These are phyloP conservation scores for Tylopilus sp. DNA, from an alignment of 768 basidiomycete genomes.

Conservation along the genomic window DNA sequence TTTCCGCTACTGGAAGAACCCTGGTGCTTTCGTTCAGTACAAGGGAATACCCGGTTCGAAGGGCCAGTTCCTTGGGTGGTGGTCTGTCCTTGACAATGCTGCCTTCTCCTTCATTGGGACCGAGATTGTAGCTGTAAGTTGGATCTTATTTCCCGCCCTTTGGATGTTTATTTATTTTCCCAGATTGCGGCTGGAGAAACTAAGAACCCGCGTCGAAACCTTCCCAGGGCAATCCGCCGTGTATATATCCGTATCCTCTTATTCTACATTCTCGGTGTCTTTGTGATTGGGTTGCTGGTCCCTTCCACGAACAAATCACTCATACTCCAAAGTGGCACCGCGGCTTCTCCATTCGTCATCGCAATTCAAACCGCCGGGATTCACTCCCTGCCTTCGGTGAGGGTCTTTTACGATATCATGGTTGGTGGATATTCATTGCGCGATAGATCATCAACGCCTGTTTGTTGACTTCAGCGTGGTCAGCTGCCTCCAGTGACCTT, in stretches of 20 bases:
- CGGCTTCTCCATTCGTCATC: constrained; percentile 87
- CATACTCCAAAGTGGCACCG: constrained; percentile 48
- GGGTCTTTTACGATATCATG: too few relatives aligned
- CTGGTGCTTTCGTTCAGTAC: constrained; percentile 84
- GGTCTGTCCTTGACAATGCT: constrained; percentile 76
- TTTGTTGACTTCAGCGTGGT: constrained; percentile 88
- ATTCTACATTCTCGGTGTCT: constrained; percentile 68
- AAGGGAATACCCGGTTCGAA: constrained; percentile 57
- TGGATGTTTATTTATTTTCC: constrained; percentile 3
- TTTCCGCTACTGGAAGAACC: constrained; percentile 75
- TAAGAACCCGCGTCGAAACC: constrained; percentile 75
- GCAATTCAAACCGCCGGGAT: constrained; percentile 88
- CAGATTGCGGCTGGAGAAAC: constrained; percentile 89
- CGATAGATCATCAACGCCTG: constrained; percentile 73
- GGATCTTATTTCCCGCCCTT: neutral
- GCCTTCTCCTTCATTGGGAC: constrained; percentile 94
- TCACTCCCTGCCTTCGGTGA: constrained; percentile 73
- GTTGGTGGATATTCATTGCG: neutral
- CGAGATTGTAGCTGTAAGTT: constrained; percentile 83
- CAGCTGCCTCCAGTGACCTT: constrained; percentile 84
- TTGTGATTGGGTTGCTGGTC: constrained; percentile 80
- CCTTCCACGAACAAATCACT: constrained; percentile 64
- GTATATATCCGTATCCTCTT: constrained; percentile 79
- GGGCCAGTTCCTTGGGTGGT: constrained; percentile 76
- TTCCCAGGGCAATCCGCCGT: constrained; percentile 54